These are phyloP conservation scores for Aspergillus viridinutans DNA, from an alignment of 2,329 filamentous ascomycete genomes.

Conservation along the genomic window DNA sequence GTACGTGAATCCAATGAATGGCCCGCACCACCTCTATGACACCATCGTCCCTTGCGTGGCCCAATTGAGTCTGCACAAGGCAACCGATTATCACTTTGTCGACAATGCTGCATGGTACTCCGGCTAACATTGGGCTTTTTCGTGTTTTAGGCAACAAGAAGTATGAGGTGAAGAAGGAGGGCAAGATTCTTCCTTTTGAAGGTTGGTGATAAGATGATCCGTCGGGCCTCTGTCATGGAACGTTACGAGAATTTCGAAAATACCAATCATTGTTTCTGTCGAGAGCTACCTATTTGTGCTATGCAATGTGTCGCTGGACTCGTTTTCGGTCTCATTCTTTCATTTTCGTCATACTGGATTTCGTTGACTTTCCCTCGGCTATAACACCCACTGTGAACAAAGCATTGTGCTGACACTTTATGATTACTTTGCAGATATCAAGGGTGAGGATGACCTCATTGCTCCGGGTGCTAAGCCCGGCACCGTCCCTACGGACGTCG, in stretches of 20 bases:
- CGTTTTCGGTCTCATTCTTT: not conserved
- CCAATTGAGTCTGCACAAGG: slow-evolving; percentile 20
- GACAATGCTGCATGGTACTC: not conserved
- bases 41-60: slow-evolving; percentile 4
- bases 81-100: not conserved
- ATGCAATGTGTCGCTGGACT: not conserved
- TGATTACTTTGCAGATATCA: slow-evolving; percentile 63
- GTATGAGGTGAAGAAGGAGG: slow-evolving; percentile 38
- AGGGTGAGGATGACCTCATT: slow-evolving; percentile 74
- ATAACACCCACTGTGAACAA: slow-evolving; percentile 5
- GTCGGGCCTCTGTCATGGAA: not conserved
- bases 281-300: not conserved
- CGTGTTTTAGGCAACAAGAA: slow-evolving; percentile 31
- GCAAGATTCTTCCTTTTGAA: slow-evolving; percentile 43
- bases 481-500: slow-evolving; percentile 85
- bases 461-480: slow-evolving; percentile 76
- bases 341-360: not conserved
- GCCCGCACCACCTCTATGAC: slow-evolving; percentile 7
- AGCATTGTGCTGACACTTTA: slow-evolving; percentile 9
- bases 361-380: not conserved
- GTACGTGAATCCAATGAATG: slow-evolving; percentile 38
- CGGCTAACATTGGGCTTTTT: slow-evolving; percentile 22
- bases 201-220: slow-evolving; percentile 30
- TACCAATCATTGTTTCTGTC: not conserved
- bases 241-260: not conserved